phyloP scores from a whole-genome alignment of 164 flowering plant species.

The Nymphaea colorata region DNA sequence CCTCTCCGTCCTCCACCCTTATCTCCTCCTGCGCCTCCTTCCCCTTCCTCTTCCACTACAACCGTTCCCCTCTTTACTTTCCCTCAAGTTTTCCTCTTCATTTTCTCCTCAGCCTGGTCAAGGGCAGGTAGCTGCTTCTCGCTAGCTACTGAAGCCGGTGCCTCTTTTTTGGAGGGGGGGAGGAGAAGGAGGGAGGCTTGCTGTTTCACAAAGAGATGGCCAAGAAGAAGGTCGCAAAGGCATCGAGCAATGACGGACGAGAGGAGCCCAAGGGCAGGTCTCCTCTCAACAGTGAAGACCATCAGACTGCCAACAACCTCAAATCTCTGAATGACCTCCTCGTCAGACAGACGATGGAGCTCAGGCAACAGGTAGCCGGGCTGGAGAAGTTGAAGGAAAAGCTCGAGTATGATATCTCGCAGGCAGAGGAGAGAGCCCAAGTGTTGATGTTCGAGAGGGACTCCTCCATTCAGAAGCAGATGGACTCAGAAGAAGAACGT shows the following conservation, averaged over 20 bases:
- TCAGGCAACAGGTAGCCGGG: background rate
- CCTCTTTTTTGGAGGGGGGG: too few relatives aligned
- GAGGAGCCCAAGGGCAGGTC: background rate
- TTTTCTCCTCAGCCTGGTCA: too few relatives aligned
- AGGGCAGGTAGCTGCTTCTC: too few relatives aligned
- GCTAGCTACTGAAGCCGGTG: too few relatives aligned
- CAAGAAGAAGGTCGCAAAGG: constrained; percentile 1
- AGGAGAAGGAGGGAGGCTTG: too few relatives aligned
- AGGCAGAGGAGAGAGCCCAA: background rate
- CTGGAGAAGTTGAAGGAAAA: background rate
- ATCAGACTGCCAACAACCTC: background rate
- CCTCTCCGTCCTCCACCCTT: too few relatives aligned
- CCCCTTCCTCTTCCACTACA: too few relatives aligned
- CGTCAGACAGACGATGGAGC: background rate
- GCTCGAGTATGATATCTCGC: background rate
- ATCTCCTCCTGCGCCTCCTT: too few relatives aligned
- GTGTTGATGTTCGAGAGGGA: background rate
- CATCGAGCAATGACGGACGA: background rate
- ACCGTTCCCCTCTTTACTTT: too few relatives aligned
- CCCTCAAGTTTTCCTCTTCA: too few relatives aligned
- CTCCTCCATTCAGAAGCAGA: background rate
- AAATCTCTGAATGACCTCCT: background rate
- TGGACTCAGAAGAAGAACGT: background rate
- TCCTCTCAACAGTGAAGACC: background rate
- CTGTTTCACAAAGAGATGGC: background rate